Percentiles rank a stretch among this genome's conserved stretches.
Evolutionary conservation across 257 asterid genomes (phyloP).

Genomic region (Perilla frutescens): DNA sequence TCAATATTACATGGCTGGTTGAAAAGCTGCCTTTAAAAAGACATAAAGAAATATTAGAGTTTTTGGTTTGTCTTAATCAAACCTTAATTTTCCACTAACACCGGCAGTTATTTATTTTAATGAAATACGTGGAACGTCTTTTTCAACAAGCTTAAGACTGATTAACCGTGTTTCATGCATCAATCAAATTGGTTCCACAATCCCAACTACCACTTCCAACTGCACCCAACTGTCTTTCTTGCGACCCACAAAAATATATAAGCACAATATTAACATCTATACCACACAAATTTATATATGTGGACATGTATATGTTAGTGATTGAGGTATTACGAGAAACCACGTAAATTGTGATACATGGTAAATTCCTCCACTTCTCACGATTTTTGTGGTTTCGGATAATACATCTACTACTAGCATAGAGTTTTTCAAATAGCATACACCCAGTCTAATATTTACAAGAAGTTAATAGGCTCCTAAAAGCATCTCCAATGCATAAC

Average conservation of each 20-base stretch:
- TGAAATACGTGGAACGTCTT: conserved; percentile 1
- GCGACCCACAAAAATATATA: not conserved
- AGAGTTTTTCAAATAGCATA: too few relatives aligned
- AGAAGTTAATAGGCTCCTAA: too few relatives aligned
- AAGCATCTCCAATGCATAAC: too few relatives aligned
- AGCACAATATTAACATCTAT: too few relatives aligned
- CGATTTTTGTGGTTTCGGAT: too few relatives aligned
- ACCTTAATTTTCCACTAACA: conserved; percentile 34
- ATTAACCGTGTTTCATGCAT: conserved; percentile 29
- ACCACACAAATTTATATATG: too few relatives aligned
- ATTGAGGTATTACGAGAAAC: too few relatives aligned
- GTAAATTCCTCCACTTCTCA: too few relatives aligned
- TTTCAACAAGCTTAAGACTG: conserved; percentile 24
- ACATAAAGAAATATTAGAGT: conserved; percentile 12
- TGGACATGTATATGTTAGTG: too few relatives aligned
- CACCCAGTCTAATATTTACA: too few relatives aligned
- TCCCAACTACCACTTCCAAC: conserved; percentile 45
- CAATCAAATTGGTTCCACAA: conserved; percentile 24
- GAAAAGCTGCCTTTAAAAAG: conserved; percentile 25
- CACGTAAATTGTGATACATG: too few relatives aligned
- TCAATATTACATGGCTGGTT: conserved; percentile 56
- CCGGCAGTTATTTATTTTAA: conserved; percentile 31
- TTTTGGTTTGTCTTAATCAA: conserved; percentile 46
- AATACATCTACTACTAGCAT: too few relatives aligned
- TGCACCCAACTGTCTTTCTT: conserved; percentile 37